These are phyloP conservation scores for Prunus mume DNA, from an alignment of 306 rosid species.

Conservation along the genomic window DNA sequence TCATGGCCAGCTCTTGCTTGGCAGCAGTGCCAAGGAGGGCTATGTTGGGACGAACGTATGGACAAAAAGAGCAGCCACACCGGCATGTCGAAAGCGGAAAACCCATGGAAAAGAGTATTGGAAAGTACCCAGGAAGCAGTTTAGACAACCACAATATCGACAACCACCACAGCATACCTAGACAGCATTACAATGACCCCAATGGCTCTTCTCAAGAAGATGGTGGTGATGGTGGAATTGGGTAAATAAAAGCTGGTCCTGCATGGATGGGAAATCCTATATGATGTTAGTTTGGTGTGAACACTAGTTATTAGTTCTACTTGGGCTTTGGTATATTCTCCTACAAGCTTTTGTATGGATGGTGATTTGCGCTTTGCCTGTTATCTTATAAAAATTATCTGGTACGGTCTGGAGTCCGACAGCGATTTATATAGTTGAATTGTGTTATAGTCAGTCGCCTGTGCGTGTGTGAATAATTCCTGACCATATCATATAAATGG, in stretches of 20 bases:
- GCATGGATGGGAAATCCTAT: background rate
- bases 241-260: constrained; percentile 20
- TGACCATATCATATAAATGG: no score
- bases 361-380: background rate
- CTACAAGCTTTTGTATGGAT: background rate
- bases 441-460: no score
- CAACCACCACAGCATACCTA: constrained; percentile 45
- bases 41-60: constrained; percentile 39
- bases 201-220: constrained; percentile 36
- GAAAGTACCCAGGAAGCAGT: constrained; percentile 21
- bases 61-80: constrained; percentile 48
- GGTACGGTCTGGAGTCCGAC: no score
- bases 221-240: constrained; percentile 26
- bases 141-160: constrained; percentile 31
- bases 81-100: constrained; percentile 24
- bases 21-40: constrained; percentile 37
- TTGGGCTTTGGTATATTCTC: background rate
- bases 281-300: no score
- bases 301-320: background rate
- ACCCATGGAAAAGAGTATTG: constrained; percentile 27
- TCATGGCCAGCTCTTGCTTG: constrained; percentile 23
- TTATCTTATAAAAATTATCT: background rate
- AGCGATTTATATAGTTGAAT: no score
- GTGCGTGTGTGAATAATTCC: no score
- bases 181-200: constrained; percentile 32